Evolutionary conservation across 352 stramenopile species (phyloP), one percentile per base, ranked within the genome.

Genomic region (Phytophthora sp.): DNA sequence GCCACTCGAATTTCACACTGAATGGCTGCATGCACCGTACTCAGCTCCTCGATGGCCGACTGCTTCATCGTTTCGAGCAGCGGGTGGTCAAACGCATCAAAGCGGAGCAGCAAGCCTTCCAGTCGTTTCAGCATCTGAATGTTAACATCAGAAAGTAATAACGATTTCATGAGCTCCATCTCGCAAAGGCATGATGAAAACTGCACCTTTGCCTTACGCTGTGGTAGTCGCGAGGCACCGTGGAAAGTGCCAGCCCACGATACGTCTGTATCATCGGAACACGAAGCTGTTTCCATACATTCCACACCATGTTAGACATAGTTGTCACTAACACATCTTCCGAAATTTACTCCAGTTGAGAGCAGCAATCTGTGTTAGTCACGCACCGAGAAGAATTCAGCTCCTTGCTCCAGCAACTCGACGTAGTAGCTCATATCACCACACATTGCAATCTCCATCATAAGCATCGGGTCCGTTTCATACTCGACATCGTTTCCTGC

Each of bases 371-470:
- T n/a, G n/a, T n/a, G n/a, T n/a, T n/a, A n/a, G n/a, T n/a, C 29
- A 80, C 77, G 27, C 45, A 94, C 83, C 60, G 82, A 82, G 65
- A 94, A 93, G 46, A 94, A 94, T 53, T 89, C 77, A 8, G 86
- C 76, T 3, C 79, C 80, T 54, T 94, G 86, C 46, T 88, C 77
- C 1, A 94, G 76, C 33, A 94, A 66, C 50, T 88, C 80, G 20
- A 80, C 71, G 49, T 93, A 94, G 63, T 92, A 93, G 44, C 79
- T 74, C 66, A 93, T 76, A 35, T 93, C 82, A 11, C 82, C 84
- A 29, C 71, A 86, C 63, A 69, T 74, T 8, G 68, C 57, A 12
- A 79, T 57, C 26, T 80, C 77, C 59, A 71, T 69, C 45, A 80
- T 69, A 9, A 69, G 52, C 62, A 66, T 66, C 4, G 63, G 50